These are phyloP conservation scores for Microdochium trichocladiopsis DNA, from an alignment of 2,329 filamentous ascomycete species.

Conservation along the genomic window DNA sequence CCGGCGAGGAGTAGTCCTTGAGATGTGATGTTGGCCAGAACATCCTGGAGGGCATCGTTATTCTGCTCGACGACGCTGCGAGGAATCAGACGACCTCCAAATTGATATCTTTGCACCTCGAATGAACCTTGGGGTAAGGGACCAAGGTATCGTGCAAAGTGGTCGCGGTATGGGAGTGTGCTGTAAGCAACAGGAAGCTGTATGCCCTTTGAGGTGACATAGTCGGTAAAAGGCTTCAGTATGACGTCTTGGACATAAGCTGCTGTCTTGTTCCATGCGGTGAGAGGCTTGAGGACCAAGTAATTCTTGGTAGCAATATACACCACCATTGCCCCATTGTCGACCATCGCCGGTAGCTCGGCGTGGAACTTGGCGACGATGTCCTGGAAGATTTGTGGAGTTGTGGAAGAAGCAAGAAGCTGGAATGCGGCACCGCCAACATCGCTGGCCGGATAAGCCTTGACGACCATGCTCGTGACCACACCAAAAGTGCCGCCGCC, in stretches of 20 bases:
- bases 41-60: constrained; percentile 17
- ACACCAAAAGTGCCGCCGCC: constrained; percentile 53
- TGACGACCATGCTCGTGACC: constrained; percentile 46
- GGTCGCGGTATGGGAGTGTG: constrained; percentile 20
- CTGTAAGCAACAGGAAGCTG: constrained; percentile 13
- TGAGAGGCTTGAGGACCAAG: constrained; percentile 15
- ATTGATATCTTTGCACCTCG: constrained; percentile 22
- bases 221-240: constrained; percentile 21
- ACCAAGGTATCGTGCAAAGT: constrained; percentile 26
- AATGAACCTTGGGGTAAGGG: constrained; percentile 24
- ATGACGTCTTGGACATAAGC: constrained; percentile 16
- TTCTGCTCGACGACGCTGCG: constrained; percentile 20
- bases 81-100: constrained; percentile 28
- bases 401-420: constrained; percentile 43
- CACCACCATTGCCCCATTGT: constrained; percentile 39
- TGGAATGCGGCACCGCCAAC: constrained; percentile 36
- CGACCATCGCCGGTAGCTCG: constrained; percentile 36
- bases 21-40: constrained; percentile 19
- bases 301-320: constrained; percentile 25
- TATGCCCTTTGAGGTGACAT: constrained; percentile 16
- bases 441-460: constrained; percentile 34
- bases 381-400: constrained; percentile 36
- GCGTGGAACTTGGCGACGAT: constrained; percentile 37
- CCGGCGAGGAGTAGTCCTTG: constrained; percentile 21
- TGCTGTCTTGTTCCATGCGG: constrained; percentile 17